Percentiles rank a stretch among this genome's conserved stretches.
phyloP scores from a whole-genome alignment of 208 protist genomes.

The Phytomonas francai region DNA sequence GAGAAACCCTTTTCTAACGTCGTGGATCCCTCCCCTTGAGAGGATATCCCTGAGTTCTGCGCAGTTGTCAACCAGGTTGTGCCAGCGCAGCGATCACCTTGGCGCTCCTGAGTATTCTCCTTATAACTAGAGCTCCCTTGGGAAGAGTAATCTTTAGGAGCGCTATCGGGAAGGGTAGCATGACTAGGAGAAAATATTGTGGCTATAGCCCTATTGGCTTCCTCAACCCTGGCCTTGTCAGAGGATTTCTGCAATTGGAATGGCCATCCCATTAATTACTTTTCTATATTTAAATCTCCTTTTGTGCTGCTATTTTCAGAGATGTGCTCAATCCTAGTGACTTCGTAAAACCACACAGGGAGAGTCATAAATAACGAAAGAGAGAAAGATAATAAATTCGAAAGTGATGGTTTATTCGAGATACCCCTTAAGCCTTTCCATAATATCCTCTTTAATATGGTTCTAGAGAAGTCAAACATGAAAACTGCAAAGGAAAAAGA shows the following conservation, averaged over 20 bases:
- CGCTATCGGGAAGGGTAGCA: neutral
- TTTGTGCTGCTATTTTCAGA: neutral
- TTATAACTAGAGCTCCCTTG: neutral
- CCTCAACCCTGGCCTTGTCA: constrained; percentile 6
- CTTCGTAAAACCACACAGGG: neutral
- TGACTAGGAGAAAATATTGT: constrained; percentile 39
- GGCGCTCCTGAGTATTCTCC: neutral
- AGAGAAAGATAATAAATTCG: neutral
- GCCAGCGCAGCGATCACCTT: neutral
- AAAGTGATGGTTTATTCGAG: neutral
- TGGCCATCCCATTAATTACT: neutral
- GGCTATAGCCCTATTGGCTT: constrained; percentile 22
- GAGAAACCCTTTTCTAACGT: neutral
- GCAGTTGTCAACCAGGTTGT: neutral
- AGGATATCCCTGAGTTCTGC: neutral
- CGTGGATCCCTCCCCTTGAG: neutral
- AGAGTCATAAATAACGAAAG: neutral
- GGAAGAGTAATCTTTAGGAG: neutral
- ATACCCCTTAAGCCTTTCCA: neutral
- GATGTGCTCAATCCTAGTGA: neutral
- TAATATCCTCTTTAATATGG: neutral
- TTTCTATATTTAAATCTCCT: neutral
- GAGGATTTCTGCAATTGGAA: neutral
- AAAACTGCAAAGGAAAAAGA: neutral
- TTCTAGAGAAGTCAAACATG: neutral